These are phyloP conservation scores for Melampsora medusae DNA, from an alignment of 1,284 basidiomycete genomes.

Conservation along the genomic window DNA sequence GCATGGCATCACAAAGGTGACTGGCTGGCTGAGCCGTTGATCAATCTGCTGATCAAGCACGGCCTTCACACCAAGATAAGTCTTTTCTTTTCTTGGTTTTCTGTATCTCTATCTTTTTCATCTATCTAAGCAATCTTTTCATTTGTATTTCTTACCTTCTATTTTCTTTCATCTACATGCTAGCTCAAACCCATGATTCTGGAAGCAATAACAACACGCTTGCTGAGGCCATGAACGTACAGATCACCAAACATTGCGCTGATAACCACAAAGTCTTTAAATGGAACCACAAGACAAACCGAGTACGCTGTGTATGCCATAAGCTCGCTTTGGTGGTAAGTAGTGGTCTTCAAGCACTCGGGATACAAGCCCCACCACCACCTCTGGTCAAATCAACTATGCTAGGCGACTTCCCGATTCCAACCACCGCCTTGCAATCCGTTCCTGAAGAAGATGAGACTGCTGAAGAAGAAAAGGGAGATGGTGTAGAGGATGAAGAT, in stretches of 20 bases:
- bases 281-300: conserved; percentile 14
- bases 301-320: conserved; percentile 7
- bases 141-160: neutral
- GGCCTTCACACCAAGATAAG: conserved; percentile 15
- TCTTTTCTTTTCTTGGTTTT: too few species aligned
- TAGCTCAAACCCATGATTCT: conserved; percentile 15
- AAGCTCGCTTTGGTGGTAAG: conserved; percentile 9
- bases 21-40: too few species aligned
- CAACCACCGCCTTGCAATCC: too few species aligned
- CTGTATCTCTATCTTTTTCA: too few species aligned
- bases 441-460: too few species aligned
- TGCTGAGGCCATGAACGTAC: conserved; percentile 5
- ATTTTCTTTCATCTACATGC: neutral
- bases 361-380: neutral
- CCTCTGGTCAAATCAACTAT: too few species aligned
- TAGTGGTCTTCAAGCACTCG: neutral
- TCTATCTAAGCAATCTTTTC: too few species aligned
- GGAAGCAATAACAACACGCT: conserved; percentile 11
- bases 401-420: too few species aligned
- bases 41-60: neutral
- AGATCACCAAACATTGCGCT: neutral
- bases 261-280: neutral
- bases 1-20: too few species aligned
- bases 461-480: too few species aligned
- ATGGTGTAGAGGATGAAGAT: too few species aligned